A percentile compares a stretch with the other conserved stretches of the same genome.
Evolutionary conservation across 352 stramenopile species (phyloP).

Genomic region (Globisporangium parvum): DNA sequence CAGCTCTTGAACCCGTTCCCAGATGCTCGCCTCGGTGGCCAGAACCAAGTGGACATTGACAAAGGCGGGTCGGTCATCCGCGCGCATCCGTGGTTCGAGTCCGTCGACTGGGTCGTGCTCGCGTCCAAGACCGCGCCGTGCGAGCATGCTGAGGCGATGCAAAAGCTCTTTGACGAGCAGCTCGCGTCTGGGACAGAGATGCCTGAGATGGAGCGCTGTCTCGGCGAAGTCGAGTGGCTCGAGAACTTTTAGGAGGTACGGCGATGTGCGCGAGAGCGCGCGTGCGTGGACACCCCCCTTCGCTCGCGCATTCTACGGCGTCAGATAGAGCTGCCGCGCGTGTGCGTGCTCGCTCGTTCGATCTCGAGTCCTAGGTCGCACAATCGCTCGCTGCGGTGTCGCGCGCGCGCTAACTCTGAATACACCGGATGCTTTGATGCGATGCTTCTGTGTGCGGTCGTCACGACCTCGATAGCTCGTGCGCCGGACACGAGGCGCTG

Average conservation of each 20-base stretch:
- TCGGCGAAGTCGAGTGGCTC: constrained; percentile 63
- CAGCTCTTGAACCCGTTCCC: constrained; percentile 71
- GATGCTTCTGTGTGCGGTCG: too few species aligned
- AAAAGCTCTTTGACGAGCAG: constrained; percentile 58
- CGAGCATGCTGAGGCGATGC: constrained; percentile 41
- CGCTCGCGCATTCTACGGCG: not conserved
- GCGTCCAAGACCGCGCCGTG: constrained; percentile 57
- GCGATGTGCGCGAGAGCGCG: too few species aligned
- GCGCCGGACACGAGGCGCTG: too few species aligned
- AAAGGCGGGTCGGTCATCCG: constrained; percentile 77
- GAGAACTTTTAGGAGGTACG: constrained; percentile 67
- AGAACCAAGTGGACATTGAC: constrained; percentile 70
- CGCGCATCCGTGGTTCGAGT: constrained; percentile 74
- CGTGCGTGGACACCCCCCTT: too few species aligned
- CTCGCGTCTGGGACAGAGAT: constrained; percentile 31
- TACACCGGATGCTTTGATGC: too few species aligned
- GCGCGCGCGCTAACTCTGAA: too few species aligned
- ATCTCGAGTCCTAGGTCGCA: too few species aligned
- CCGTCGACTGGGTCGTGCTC: constrained; percentile 69
- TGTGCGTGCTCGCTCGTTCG: too few species aligned
- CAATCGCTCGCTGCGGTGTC: too few species aligned
- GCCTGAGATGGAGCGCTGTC: constrained; percentile 57
- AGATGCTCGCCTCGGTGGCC: constrained; percentile 57
- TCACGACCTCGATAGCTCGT: too few species aligned
- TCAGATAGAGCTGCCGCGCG: too few species aligned